Evolutionary conservation across 208 protist genomes (phyloP).

Genomic region (Acanthamoeba quina): DNA sequence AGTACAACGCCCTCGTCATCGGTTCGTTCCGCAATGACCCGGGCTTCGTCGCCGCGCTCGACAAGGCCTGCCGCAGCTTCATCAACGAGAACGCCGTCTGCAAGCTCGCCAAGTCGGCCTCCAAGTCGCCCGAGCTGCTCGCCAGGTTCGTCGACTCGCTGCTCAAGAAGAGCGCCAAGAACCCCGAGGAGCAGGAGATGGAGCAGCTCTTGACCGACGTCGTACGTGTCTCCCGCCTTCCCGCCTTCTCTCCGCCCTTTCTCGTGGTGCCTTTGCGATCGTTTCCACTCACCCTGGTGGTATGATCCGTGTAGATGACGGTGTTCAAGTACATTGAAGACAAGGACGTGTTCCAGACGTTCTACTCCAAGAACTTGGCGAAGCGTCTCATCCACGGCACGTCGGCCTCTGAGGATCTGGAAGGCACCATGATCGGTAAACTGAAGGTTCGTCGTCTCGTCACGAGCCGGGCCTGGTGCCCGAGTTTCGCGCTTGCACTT

Average conservation of each 20-base stretch:
- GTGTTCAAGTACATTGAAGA: constrained; percentile 92
- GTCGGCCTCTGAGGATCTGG: constrained; percentile 87
- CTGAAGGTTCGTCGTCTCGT: constrained; percentile 88
- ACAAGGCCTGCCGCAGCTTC: constrained; percentile 88
- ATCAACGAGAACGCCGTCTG: constrained; percentile 91
- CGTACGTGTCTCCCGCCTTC: constrained; percentile 66
- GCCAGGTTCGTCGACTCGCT: constrained; percentile 89
- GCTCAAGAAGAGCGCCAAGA: constrained; percentile 87
- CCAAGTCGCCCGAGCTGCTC: constrained; percentile 89
- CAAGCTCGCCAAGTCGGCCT: constrained; percentile 81
- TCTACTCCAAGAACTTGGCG: constrained; percentile 90
- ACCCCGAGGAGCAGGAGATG: constrained; percentile 86
- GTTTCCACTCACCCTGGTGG: not conserved
- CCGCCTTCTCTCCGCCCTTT: not conserved
- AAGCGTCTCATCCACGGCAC: constrained; percentile 88
- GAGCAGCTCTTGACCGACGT: constrained; percentile 85
- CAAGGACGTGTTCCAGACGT: constrained; percentile 93
- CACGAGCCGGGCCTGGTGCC: too few relatives aligned
- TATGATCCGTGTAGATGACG: constrained; percentile 80
- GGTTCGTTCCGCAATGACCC: constrained; percentile 84
- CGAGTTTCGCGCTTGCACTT: not conserved
- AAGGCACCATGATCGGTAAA: constrained; percentile 89
- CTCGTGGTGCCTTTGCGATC: not conserved
- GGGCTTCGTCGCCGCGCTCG: constrained; percentile 85
- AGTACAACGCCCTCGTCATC: constrained; percentile 86